Base-by-base conservation (phyloP, 2,329 filamentous ascomycete species). In the Ophiostoma pallidulum region DNA sequence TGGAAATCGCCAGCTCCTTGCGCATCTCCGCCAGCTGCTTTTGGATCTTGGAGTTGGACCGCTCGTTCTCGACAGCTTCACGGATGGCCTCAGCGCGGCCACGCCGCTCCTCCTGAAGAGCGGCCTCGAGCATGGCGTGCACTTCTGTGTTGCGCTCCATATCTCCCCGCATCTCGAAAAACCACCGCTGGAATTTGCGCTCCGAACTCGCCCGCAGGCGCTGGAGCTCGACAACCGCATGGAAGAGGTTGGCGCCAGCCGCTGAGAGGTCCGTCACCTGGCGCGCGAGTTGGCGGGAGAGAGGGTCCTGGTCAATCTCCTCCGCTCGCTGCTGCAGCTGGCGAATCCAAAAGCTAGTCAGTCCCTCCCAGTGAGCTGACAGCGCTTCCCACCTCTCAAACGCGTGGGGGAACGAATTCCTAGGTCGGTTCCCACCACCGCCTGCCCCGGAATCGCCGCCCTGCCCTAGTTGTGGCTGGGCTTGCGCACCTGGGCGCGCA, bases 181-280 rank as follows among this genome's bases (percentile, higher is more conserved):
- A 97, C 92, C 92, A 98, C 43, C 92, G 79, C 66, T 98, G 92
- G 58, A 98, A 98, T 63, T 97, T 97, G 54, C 92, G 82, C 65
- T 98, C 92, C 0, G 91, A 97, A 48, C 89, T 95, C 32, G 92
- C 92, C 37, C 92, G 84, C 22, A 98, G 73, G 26, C 92, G 82
- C 64, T 98, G 92, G 39, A 98, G 71, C 65, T 98, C 92, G 4
- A 98, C 92, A 0, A 98, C 90, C 9, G 92, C 92, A 63, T 98
- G 92, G 64, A 98, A 98, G 0, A 98, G 73, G 57, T 98, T 98
- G 5, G 92, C 92, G 12, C 92, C 92, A 1, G 92, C 92, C 8
- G 92, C 92, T 22, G 92, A 96, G n/a, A 98, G 74, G 62, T 98
- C 92, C 0, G 88, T 95, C 45, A 98, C 91, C 62, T 98, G 92